Conservation (phyloP, 2,329 filamentous ascomycete species). For the Lachnellula arida region DNA sequence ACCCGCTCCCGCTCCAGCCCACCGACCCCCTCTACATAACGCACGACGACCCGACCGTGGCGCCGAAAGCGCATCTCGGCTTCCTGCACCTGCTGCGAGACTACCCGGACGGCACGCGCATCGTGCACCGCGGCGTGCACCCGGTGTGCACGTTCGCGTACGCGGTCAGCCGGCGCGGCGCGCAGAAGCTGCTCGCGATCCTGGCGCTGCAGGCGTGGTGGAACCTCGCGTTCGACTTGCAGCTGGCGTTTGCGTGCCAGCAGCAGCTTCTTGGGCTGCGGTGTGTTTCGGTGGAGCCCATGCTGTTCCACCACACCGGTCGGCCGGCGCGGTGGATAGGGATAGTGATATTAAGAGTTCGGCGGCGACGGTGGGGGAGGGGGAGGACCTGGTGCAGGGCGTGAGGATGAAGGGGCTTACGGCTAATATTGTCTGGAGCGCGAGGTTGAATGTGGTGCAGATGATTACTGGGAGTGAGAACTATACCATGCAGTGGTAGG, state of each 20-base stretch:
- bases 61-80: slow-evolving; percentile 13
- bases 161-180: slow-evolving; percentile 28
- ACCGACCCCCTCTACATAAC: slow-evolving; percentile 13
- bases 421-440: slow-evolving; percentile 35
- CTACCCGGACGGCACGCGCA: slow-evolving; percentile 19
- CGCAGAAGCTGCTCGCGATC: slow-evolving; percentile 57
- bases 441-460: slow-evolving; percentile 33
- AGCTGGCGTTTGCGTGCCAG: slow-evolving; percentile 31
- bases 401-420: slow-evolving; percentile 13
- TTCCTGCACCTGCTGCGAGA: slow-evolving; percentile 9
- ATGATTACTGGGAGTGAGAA: slow-evolving; percentile 21
- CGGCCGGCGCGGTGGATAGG: slow-evolving; percentile 26
- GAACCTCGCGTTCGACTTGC: slow-evolving; percentile 31
- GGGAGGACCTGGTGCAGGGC: slow-evolving; percentile 27
- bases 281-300: slow-evolving; percentile 34
- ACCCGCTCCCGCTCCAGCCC: background rate
- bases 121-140: slow-evolving; percentile 26
- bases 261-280: slow-evolving; percentile 30
- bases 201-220: slow-evolving; percentile 40
- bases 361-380: background rate
- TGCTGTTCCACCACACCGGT: slow-evolving; percentile 34
- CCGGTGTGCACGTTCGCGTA: slow-evolving; percentile 35
- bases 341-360: slow-evolving; percentile 33
- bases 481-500: slow-evolving; percentile 11
- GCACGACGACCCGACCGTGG: slow-evolving; percentile 25